A percentile compares a stretch with the other conserved stretches of the same genome.
phyloP scores from a whole-genome alignment of 441 rosid species.

The Biscutella laevigata region DNA sequence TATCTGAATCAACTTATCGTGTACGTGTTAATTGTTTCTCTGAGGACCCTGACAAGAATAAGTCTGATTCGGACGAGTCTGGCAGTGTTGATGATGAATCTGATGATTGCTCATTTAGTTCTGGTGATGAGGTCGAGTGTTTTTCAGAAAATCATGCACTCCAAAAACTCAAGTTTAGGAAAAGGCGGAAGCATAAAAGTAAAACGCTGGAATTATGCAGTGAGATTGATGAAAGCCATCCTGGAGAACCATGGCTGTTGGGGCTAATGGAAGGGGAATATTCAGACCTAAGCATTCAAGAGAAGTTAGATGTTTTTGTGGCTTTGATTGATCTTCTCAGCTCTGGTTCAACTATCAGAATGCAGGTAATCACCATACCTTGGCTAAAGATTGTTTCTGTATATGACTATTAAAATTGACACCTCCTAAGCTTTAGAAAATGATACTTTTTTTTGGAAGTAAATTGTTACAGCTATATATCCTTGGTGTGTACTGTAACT shows the following conservation, averaged over 20 bases:
- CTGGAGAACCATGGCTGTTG: constrained; percentile 85
- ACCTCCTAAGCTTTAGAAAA: not conserved
- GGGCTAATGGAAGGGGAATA: constrained; percentile 96
- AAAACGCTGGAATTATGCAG: constrained; percentile 32
- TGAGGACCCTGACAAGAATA: constrained; percentile 43
- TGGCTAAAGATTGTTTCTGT: not conserved
- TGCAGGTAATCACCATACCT: constrained; percentile 51
- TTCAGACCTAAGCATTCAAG: constrained; percentile 75
- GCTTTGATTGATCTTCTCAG: constrained; percentile 78
- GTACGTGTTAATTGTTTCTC: constrained; percentile 47
- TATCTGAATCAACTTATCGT: constrained; percentile 70
- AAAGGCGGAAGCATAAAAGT: constrained; percentile 33
- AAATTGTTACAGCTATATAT: not conserved
- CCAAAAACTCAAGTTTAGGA: constrained; percentile 32
- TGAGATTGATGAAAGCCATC: constrained; percentile 95
- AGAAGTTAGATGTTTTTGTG: constrained; percentile 73
- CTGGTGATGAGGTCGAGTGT: constrained; percentile 49
- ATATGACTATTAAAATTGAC: not conserved
- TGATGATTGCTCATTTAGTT: constrained; percentile 36
- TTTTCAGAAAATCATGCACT: constrained; percentile 35
- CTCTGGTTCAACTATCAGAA: constrained; percentile 68
- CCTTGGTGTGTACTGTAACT: not conserved
- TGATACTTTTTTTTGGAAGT: not conserved
- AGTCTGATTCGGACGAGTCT: constrained; percentile 65
- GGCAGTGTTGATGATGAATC: constrained; percentile 81